Evolutionary conservation across 176 grass and related monocot species (phyloP), one percentile per base, ranked within the genome.

Genomic region (Eragrostis nindensis): DNA sequence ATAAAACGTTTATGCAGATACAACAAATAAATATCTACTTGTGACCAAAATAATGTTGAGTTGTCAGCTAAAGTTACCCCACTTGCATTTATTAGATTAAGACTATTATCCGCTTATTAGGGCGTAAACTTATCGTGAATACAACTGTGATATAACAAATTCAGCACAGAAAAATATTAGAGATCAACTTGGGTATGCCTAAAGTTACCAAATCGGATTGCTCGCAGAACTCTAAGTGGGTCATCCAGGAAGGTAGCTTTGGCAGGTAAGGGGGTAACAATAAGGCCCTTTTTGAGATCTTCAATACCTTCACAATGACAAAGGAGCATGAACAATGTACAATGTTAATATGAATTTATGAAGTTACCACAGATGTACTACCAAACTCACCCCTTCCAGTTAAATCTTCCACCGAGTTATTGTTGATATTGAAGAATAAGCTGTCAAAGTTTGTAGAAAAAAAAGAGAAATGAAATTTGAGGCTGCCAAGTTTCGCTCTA

Each of bases 391-490:
- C 92, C 92, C 90, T 89, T 82, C 84, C 90, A 48, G 95, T 98
- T 18, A 98, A 55, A 93, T 98, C 95, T 95, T 98, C 95, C 66
- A 98, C 86, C 15, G 79, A 76, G 55, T 76, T 84, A 73, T 85
- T 95, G 86, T 95, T 98, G 71, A 98, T 91, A 82, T 95, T 98
- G 74, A 88, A 98, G 83, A 95, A 98, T 78, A 98, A 87, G 59
- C 90, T 98, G 86, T 62, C 64, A 46, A 84, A 19, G 21, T 19
- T 55, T 61, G 12, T 26, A 60, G 11, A 40, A 9, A 79, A 68
- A 11, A 25, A 26, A 0, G 29, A 46, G 18, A 62, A 65, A 78
- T 10, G 36, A 15, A 26, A 55, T 19, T 6, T 13, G n/a, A 55
- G 30, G 19, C 45, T 39, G 19, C 50, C 46, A 55, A 5, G 24